Evolutionary conservation across 371 early-diverging fungal genomes (phyloP).

Genomic region (Mucor irregularis): DNA sequence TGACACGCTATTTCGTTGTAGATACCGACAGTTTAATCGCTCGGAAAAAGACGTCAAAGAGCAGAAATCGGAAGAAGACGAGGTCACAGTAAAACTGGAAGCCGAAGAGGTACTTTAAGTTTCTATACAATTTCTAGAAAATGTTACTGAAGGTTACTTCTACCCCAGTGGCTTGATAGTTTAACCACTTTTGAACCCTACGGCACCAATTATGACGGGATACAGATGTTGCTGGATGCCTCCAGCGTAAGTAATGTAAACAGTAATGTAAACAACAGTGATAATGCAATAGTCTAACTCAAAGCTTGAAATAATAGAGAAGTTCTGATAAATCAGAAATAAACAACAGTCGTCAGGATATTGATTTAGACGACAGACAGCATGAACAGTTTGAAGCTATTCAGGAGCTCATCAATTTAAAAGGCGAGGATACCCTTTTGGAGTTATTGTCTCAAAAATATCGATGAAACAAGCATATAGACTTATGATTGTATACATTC

Average conservation of each 20-base stretch:
- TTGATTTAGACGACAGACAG: background rate
- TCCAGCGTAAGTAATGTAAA: conserved; percentile 1
- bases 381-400: conserved; percentile 6
- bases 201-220: background rate
- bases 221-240: conserved; percentile 23
- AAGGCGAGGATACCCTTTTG: conserved; percentile 5
- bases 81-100: background rate
- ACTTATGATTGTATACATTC: background rate
- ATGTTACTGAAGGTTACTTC: background rate
- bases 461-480: background rate
- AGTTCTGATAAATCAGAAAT: background rate
- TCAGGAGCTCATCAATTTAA: conserved; percentile 3
- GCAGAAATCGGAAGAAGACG: background rate
- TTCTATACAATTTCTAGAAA: no score
- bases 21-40: background rate
- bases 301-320: background rate
- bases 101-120: no score
- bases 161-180: conserved; percentile 2
- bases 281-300: no score
- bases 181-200: background rate
- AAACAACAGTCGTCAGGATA: no score
- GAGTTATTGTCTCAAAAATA: conserved; percentile 4
- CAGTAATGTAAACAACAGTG: no score
- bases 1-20: background rate
- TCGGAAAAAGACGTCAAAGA: background rate